Conservation (phyloP, 139 green algal species). For the Chlamydomonas incerta region DNA sequence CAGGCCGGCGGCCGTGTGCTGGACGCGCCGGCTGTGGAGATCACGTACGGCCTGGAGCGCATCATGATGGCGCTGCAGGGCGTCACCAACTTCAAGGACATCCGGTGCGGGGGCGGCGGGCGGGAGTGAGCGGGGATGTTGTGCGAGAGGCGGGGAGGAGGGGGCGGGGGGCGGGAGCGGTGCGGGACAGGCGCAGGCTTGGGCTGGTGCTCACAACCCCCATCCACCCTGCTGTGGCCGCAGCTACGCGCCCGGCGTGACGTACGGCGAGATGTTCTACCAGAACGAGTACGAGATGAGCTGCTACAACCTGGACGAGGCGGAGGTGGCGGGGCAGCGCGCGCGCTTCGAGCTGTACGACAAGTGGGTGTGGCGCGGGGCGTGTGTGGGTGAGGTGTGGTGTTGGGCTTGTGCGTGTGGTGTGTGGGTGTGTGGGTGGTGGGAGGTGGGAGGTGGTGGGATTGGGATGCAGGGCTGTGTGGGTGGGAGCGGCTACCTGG, state of each 20-base stretch:
- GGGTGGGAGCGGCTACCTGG: no score
- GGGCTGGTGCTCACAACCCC: no score
- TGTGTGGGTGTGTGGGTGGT: no score
- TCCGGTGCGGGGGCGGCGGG: constrained; percentile 64
- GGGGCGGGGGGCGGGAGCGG: not conserved
- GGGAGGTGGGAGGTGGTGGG: no score
- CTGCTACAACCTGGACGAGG: constrained; percentile 91
- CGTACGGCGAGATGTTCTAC: constrained; percentile 97
- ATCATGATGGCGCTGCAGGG: constrained; percentile 98
- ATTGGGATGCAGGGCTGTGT: no score
- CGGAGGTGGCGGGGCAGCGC: constrained; percentile 84
- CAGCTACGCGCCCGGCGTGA: constrained; percentile 81
- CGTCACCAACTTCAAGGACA: constrained; percentile 98
- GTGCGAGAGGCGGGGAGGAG: not conserved
- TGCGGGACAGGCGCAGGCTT: no score
- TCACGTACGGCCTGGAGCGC: constrained; percentile 98
- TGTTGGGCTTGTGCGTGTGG: no score
- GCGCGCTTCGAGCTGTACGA: constrained; percentile 73
- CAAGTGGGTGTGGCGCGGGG: constrained; percentile 43
- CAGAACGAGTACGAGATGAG: constrained; percentile 96
- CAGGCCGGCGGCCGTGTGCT: constrained; percentile 80
- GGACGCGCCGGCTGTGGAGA: constrained; percentile 92
- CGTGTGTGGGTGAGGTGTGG: not conserved
- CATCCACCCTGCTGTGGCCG: not conserved
- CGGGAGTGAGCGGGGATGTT: no score